These are phyloP conservation scores for Claviceps sp. DNA, from an alignment of 2,329 filamentous ascomycete genomes.

Conservation along the genomic window DNA sequence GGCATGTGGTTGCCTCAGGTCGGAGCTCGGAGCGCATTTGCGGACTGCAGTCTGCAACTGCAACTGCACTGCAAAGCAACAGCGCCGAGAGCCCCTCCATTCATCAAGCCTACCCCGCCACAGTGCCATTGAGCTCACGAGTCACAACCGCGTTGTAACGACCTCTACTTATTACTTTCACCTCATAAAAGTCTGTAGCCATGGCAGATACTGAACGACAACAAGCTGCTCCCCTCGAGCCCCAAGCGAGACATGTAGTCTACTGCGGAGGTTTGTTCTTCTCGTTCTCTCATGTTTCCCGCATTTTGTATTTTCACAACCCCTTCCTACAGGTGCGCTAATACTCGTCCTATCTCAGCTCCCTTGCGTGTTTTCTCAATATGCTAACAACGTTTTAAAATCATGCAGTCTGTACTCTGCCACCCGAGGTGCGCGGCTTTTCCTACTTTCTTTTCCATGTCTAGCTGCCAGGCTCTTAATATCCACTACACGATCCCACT, in stretches of 20 bases:
- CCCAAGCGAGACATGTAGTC: conserved; percentile 36
- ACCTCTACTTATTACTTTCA: background rate
- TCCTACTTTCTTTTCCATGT: background rate
- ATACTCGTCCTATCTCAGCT: background rate
- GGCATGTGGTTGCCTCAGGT: no score
- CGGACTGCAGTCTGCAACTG: background rate
- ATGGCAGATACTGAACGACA: conserved; percentile 44
- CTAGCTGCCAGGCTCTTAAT: background rate
- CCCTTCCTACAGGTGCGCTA: background rate
- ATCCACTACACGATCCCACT: background rate
- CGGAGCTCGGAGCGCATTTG: no score
- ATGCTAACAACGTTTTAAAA: conserved; percentile 1
- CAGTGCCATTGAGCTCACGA: background rate
- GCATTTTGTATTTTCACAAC: background rate
- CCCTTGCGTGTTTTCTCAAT: background rate
- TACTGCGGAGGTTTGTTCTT: conserved; percentile 44
- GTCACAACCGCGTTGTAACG: conserved; percentile 1
- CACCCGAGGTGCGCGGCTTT: conserved; percentile 42
- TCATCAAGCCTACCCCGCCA: background rate
- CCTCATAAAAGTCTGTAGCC: conserved; percentile 13
- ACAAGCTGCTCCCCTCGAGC: conserved; percentile 29
- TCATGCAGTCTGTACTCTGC: conserved; percentile 46
- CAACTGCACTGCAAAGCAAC: background rate
- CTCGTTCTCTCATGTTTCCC: background rate
- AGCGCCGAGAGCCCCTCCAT: background rate